Evolutionary conservation across 2,329 filamentous ascomycete genomes (phyloP).

Genomic region (Fusarium sp.): DNA sequence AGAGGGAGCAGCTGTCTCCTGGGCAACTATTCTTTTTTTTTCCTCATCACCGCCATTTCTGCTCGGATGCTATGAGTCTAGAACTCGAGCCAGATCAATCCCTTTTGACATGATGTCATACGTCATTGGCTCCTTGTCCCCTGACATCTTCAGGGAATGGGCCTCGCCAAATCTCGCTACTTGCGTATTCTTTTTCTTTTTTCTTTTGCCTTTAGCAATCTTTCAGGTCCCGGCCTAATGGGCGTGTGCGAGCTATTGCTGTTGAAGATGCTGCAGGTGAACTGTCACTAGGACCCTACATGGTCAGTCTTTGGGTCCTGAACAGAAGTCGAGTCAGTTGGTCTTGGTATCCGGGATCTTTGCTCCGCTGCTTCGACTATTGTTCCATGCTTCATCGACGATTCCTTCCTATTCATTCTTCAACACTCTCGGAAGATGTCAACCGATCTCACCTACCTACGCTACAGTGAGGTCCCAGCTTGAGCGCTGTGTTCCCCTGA

Average conservation of each 20-base stretch:
- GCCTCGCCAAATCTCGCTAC: slow-evolving; percentile 5
- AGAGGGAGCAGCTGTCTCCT: not conserved
- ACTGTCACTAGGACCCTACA: not conserved
- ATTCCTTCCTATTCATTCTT: slow-evolving; percentile 1
- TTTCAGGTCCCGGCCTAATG: not conserved
- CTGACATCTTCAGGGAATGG: not conserved
- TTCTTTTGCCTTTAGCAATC: not conserved
- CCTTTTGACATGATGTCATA: not conserved
- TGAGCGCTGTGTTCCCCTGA: not conserved
- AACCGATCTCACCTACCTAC: not conserved
- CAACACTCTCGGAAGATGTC: not conserved
- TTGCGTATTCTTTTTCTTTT: not conserved
- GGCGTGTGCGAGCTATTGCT: not conserved
- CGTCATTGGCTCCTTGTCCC: slow-evolving; percentile 4
- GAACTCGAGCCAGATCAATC: slow-evolving; percentile 7
- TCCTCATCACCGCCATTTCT: slow-evolving; percentile 23
- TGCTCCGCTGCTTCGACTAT: not conserved
- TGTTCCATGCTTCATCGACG: not conserved
- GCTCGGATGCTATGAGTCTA: not conserved
- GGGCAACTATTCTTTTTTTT: not conserved
- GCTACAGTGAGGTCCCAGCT: not conserved
- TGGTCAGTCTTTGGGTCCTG: not conserved
- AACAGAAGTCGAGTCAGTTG: not conserved
- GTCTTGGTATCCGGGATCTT: not conserved
- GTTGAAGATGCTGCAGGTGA: not conserved